These are phyloP conservation scores for Primulina tabacum DNA, from an alignment of 257 asterid species.

Conservation along the genomic window DNA sequence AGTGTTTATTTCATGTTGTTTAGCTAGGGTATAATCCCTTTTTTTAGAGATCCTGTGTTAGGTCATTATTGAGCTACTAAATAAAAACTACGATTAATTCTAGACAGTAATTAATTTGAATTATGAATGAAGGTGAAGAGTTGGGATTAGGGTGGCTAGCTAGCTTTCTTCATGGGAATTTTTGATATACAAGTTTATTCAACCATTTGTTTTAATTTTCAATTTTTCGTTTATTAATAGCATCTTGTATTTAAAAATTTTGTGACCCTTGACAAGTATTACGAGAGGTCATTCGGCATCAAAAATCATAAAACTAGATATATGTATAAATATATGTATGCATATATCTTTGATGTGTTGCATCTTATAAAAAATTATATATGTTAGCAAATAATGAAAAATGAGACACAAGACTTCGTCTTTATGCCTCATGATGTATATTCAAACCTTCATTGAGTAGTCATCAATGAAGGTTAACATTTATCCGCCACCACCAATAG, in stretches of 20 bases:
- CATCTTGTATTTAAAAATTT: neutral
- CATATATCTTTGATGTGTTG: too few relatives aligned
- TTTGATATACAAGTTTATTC: neutral
- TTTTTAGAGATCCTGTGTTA: neutral
- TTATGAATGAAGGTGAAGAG: neutral
- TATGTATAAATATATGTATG: too few relatives aligned
- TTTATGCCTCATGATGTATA: too few relatives aligned
- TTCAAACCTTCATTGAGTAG: too few relatives aligned
- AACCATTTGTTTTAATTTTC: neutral
- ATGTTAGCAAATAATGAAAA: too few relatives aligned
- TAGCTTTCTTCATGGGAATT: neutral
- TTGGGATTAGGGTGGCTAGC: neutral
- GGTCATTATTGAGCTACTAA: neutral
- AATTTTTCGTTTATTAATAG: too few relatives aligned
- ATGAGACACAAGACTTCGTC: too few relatives aligned
- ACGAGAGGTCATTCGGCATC: neutral
- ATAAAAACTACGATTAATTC: neutral
- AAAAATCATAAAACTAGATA: neutral
- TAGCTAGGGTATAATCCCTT: neutral
- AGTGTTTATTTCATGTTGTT: neutral
- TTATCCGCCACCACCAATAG: too few relatives aligned
- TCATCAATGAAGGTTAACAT: too few relatives aligned
- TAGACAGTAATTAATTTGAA: neutral
- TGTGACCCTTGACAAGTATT: neutral
- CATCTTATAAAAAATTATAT: too few relatives aligned